Evolutionary conservation across 371 early-diverging fungal genomes (phyloP), one percentile per base, ranked within the genome.

Genomic region (Syncephalastrum racemosum): DNA sequence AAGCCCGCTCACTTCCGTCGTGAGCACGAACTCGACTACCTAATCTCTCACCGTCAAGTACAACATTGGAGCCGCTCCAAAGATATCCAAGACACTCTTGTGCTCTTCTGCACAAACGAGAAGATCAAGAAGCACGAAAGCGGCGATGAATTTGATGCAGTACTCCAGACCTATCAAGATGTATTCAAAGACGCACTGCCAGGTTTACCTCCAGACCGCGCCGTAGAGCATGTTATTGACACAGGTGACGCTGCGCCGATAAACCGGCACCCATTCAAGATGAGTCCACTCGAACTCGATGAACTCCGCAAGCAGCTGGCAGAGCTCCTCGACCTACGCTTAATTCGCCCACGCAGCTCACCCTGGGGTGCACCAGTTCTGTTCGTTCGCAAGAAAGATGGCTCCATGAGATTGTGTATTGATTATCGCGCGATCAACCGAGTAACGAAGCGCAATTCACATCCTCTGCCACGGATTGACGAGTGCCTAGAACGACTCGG

Each of bases 361-460:
- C 79, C 81, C 1, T 70, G 58, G 43, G 84, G n/a, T n/a, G n/a
- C n/a, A n/a, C n/a, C n/a, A n/a, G n/a, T n/a, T n/a, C n/a, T n/a
- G n/a, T n/a, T n/a, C n/a, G n/a, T n/a, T n/a, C n/a, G n/a, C n/a
- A n/a, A n/a, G n/a, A n/a, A n/a, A n/a, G n/a, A n/a, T n/a, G 80
- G 77, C 2, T 31, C 58, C 3, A 45, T 77, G 25, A 63, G 76
- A 0, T 31, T 77, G 36, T 82, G 78, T 47, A 54, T 77, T 0
- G 82, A 82, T 45, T 82, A 81, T 53, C 66, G 77, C 20, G 71
- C 60, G 0, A 50, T 83, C 10, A 83, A 86, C 57, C 46, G 53
- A 20, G 46, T 75, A 4, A 84, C 81, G 5, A 59, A 70, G n/a
- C 66, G 67, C 23, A 70, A 83, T 50, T 46, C 63, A 0, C 58